Evolutionary conservation across 495 filamentous ascomycete genomes (phyloP), one percentile per base, ranked within the genome.

Genomic region (Chlorociboria aeruginascens): DNA sequence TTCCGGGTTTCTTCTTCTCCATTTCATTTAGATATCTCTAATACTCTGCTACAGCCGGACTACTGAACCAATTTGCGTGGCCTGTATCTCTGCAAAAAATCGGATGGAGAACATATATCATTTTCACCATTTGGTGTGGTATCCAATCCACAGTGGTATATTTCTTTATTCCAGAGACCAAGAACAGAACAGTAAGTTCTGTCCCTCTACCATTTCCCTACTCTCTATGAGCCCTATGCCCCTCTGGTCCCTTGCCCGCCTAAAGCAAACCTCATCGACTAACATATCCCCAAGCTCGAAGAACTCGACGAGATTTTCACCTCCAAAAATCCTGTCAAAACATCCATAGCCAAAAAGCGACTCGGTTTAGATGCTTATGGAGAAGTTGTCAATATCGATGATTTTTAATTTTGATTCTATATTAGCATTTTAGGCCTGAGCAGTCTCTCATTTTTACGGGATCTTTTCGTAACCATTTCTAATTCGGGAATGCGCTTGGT

Each of bases 291-390:
- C 38, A 25, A 59, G 42, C 69, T 87, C 39, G 83, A 86, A 60
- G 80, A 86, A 61, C 59, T 87, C 32, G 68, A 71, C 31, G 74
- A 76, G 52, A 76, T 86, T 43, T 86, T 87, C 60, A 69, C 80
- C 47, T 65, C 66, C 7, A 55, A 46, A 8, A 70, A 77, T 46
- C 77, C 77, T 0, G 71, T 74, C 46, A 74, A 71, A 56, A 68
- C 66, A 57, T 76, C 72, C 31, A 59, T 74, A 52, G 61, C 71
- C 45, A 68, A 75, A 65, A 70, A 66, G 62, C 65, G 67, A 46
- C 59, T 66, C 33, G 55, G 54, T 40, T 54, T 68, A 44, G 56
- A 61, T 40, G 48, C 45, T 13, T 55, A 59, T 42, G 58, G 58
- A 16, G 54, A 56, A n/a, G 56, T 63, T 10, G 52, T 66, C 35